phyloP scores from a whole-genome alignment of 345 rosid genomes.

The Gossypium australe region DNA sequence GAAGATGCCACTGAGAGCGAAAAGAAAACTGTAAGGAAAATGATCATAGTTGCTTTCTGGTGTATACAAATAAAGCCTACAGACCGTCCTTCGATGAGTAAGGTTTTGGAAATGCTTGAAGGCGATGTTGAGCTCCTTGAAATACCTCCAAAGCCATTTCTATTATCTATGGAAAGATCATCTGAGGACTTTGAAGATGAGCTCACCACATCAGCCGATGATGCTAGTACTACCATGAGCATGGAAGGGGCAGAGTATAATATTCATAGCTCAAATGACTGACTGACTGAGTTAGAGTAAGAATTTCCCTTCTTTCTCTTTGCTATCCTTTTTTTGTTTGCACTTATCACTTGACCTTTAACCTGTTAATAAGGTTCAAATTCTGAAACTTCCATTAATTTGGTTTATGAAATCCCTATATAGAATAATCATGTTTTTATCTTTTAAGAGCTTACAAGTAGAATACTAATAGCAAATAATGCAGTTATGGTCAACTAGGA shows the following conservation, averaged over 20 bases:
- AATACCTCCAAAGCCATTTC: not conserved
- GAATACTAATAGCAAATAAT: no score
- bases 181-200: not conserved
- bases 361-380: no score
- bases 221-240: not conserved
- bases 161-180: not conserved
- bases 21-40: not conserved
- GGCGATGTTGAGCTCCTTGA: not conserved
- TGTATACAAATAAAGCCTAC: not conserved
- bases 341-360: no score
- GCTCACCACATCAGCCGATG: not conserved
- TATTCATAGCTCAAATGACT: no score
- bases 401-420: no score
- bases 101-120: not conserved
- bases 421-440: no score
- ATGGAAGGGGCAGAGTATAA: not conserved
- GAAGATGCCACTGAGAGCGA: not conserved
- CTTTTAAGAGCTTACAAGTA: no score
- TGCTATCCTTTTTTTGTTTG: no score
- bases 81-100: not conserved
- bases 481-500: no score
- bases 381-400: no score
- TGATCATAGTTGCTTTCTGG: not conserved
- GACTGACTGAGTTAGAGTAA: no score
- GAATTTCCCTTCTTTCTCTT: no score